Base-by-base conservation (phyloP, 2,329 filamentous ascomycete species). In the Talaromyces sp. region DNA sequence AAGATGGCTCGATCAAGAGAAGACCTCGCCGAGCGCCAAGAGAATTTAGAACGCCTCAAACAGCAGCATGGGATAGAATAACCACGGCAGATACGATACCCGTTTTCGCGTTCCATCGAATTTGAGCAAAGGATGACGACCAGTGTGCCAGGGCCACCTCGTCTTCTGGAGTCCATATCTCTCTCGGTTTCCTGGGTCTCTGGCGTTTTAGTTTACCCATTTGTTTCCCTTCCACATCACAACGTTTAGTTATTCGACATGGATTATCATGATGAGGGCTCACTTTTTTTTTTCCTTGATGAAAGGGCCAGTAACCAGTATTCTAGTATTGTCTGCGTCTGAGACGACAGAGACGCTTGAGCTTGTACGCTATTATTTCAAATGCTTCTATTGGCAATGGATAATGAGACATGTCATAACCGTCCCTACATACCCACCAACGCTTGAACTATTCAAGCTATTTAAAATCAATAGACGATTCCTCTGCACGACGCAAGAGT, bases 61-160 rank as follows among this genome's bases (percentile, higher is more conserved):
- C 87, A 89, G 76, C 91, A 98, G 80, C 92, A 99, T 80, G 94
- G 93, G 77, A 97, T 98, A 85, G 94, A 97, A 88, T 99, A 92
- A 94, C 66, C 66, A 68, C 67, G 61, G 66, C 62, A 65, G 44
- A 47, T 47, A 27, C 23, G 44, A 68, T 63, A 61, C 64, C 65
- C 65, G 57, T 66, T 71, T 63, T 73, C 66, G 67, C 65, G 64
- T 73, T 67, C 68, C 69, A 68, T 70, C 47, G 69, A 72, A 65
- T 70, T 33, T 66, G 69, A 67, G 72, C 71, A 70, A 67, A 68
- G 64, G 70, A 70, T 70, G 70, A 67, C 66, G 64, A 64, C 61
- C 64, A 67, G 67, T 61, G 67, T 69, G 65, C 68, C 65, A 68
- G 59, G 65, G 62, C 65, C 33, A 8, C 27, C 42, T 14, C 71